These are phyloP conservation scores for Eucalyptus sp. DNA, from an alignment of 345 rosid genomes.

Conservation along the genomic window DNA sequence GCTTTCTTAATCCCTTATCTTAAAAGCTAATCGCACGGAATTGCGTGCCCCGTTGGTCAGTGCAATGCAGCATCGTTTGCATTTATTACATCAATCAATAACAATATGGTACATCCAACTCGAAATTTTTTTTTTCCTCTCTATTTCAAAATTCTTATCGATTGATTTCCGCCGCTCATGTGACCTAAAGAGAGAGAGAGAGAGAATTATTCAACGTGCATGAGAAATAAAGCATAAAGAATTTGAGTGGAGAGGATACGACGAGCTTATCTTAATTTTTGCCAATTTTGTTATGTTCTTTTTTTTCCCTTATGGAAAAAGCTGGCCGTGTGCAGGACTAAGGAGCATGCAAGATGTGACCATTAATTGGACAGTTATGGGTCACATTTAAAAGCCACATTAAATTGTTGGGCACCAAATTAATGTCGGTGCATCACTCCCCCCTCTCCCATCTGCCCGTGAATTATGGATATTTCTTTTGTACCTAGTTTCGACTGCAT, in stretches of 20 bases:
- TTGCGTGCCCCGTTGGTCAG: not conserved
- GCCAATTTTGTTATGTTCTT: not conserved
- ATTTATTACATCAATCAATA: not conserved
- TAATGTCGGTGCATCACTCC: not conserved
- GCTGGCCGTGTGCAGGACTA: not conserved
- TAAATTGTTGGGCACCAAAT: not conserved
- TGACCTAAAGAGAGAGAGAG: not conserved
- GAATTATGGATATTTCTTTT: not conserved
- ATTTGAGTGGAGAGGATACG: not conserved
- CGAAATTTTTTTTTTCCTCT: not conserved
- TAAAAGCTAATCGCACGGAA: not conserved
- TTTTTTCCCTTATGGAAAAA: not conserved
- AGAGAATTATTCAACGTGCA: not conserved
- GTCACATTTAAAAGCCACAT: not conserved
- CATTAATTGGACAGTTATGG: not conserved
- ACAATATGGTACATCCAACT: not conserved
- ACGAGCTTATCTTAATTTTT: not conserved
- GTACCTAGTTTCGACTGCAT: not conserved
- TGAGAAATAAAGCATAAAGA: not conserved
- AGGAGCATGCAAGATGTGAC: not conserved
- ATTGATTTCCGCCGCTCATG: not conserved
- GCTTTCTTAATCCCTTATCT: not conserved
- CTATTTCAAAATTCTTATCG: not conserved
- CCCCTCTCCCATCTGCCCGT: not conserved
- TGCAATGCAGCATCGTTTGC: not conserved